These are phyloP conservation scores for Schizothecium vesticola DNA, from an alignment of 495 filamentous ascomycete species.

Conservation along the genomic window DNA sequence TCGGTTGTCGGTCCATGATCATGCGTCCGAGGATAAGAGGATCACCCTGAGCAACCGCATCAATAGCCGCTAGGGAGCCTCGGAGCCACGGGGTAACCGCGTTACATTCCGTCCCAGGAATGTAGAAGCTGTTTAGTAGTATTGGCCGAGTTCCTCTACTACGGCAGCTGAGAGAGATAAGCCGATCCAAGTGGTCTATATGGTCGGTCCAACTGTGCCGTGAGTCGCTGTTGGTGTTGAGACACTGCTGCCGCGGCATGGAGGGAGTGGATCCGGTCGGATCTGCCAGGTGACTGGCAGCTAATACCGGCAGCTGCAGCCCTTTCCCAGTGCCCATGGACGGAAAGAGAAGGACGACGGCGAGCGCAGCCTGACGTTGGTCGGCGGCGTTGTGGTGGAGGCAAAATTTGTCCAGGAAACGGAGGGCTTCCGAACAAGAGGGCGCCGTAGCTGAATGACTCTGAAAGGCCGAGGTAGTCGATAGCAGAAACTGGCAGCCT, in stretches of 20 bases:
- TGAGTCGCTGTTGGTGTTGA: neutral
- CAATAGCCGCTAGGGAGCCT: constrained; percentile 13
- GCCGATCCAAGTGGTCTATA: neutral
- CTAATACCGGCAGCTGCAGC: constrained; percentile 4
- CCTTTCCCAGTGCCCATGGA: neutral
- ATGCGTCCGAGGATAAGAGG: constrained; percentile 12
- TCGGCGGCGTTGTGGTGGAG: constrained; percentile 1
- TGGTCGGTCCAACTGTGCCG: neutral
- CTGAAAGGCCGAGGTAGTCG: neutral
- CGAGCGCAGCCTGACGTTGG: constrained; percentile 14
- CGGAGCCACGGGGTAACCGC: constrained; percentile 17
- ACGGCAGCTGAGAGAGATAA: neutral
- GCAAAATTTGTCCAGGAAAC: constrained; percentile 6
- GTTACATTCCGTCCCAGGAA: constrained; percentile 14
- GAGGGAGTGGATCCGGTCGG: no score
- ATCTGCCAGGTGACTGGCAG: no score
- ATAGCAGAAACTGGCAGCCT: neutral
- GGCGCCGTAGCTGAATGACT: neutral
- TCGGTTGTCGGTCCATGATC: constrained; percentile 16
- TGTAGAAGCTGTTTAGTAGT: constrained; percentile 16
- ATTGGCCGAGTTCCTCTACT: constrained; percentile 3
- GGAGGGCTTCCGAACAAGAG: neutral
- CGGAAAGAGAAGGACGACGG: constrained; percentile 14
- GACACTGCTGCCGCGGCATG: neutral
- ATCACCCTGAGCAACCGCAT: constrained; percentile 2